Evolutionary conservation across 331 rosid genomes (phyloP).

Genomic region (Prunus yedoensis): DNA sequence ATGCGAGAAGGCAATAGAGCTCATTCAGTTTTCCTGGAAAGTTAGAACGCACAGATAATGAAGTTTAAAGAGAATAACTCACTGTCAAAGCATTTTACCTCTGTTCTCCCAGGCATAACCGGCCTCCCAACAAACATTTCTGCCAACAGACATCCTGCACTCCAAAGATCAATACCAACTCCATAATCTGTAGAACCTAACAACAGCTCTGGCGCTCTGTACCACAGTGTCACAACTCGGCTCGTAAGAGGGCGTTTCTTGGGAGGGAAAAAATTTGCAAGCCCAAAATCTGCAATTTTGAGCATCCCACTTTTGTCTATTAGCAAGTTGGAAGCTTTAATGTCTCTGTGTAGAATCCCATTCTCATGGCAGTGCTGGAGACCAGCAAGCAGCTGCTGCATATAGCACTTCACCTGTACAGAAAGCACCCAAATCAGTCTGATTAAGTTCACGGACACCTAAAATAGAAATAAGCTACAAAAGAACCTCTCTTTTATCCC

Average conservation of each 20-base stretch:
- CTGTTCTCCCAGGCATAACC: slow-evolving; percentile 72
- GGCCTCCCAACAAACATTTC: slow-evolving; percentile 72
- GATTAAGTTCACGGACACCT: background rate
- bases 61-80: background rate
- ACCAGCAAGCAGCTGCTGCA: slow-evolving; percentile 73
- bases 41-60: background rate
- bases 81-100: slow-evolving; percentile 42
- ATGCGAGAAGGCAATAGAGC: background rate
- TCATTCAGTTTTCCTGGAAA: background rate
- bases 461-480: too few relatives aligned
- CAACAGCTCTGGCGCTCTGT: slow-evolving; percentile 82
- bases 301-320: slow-evolving; percentile 59
- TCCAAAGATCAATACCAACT: slow-evolving; percentile 81
- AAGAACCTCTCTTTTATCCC: too few relatives aligned
- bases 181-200: slow-evolving; percentile 77
- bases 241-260: slow-evolving; percentile 50
- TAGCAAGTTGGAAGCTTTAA: slow-evolving; percentile 74
- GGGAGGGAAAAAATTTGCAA: slow-evolving; percentile 45
- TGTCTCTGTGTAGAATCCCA: slow-evolving; percentile 65
- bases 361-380: slow-evolving; percentile 62
- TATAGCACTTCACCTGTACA: slow-evolving; percentile 65
- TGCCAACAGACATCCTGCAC: slow-evolving; percentile 70
- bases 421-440: background rate
- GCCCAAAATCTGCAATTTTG: slow-evolving; percentile 85
- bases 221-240: slow-evolving; percentile 84